phyloP scores from a whole-genome alignment of 2,329 filamentous ascomycete genomes.

The Cercospora sojina region DNA sequence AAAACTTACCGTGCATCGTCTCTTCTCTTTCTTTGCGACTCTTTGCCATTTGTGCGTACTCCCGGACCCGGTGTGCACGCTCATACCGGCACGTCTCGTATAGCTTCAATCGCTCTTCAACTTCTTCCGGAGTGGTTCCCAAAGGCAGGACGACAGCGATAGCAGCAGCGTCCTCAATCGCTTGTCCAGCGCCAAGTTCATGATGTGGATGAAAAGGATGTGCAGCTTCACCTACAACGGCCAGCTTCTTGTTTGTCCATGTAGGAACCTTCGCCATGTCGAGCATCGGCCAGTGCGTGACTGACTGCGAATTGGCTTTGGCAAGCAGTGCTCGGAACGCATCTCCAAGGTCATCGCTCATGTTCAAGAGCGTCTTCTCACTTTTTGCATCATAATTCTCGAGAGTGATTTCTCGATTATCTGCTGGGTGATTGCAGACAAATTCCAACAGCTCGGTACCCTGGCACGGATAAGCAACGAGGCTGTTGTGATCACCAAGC shows the following conservation, averaged over 20 bases:
- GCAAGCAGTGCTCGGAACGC: slow-evolving; percentile 40
- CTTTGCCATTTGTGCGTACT: background rate
- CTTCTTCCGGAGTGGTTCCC: slow-evolving; percentile 46
- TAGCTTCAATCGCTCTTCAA: slow-evolving; percentile 57
- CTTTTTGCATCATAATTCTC: slow-evolving; percentile 18
- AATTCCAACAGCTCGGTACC: slow-evolving; percentile 52
- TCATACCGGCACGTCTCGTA: slow-evolving; percentile 59
- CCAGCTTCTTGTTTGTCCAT: slow-evolving; percentile 57
- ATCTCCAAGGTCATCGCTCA: slow-evolving; percentile 42
- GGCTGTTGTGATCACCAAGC: slow-evolving; percentile 44
- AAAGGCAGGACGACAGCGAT: slow-evolving; percentile 56
- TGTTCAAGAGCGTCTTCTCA: slow-evolving; percentile 42
- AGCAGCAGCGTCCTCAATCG: slow-evolving; percentile 66
- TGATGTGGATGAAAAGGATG: slow-evolving; percentile 65
- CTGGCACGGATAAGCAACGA: slow-evolving; percentile 51
- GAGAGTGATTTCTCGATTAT: background rate
- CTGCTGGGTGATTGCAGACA: slow-evolving; percentile 43
- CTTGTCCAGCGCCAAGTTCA: slow-evolving; percentile 61
- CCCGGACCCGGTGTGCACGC: slow-evolving; percentile 44
- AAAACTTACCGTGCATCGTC: background rate
- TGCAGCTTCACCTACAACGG: slow-evolving; percentile 64
- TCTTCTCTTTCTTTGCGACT: background rate
- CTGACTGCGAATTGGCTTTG: slow-evolving; percentile 40
- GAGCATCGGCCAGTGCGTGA: slow-evolving; percentile 60
- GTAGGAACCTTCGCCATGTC: slow-evolving; percentile 61